A percentile compares a stretch with the other conserved stretches of the same genome.
phyloP scores from a whole-genome alignment of 257 asterid species.

The Plantago major region DNA sequence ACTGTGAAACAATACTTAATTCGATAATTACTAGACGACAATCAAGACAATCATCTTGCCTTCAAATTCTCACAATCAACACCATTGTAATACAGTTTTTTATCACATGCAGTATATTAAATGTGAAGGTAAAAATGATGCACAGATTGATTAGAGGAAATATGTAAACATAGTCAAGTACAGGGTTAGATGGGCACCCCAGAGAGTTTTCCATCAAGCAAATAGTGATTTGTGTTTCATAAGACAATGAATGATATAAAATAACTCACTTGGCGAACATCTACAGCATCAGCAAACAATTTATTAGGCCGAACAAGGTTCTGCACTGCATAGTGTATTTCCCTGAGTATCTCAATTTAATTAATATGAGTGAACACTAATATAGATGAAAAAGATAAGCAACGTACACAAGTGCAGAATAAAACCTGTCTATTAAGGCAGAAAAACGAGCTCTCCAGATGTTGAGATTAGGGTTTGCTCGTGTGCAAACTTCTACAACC shows the following conservation, averaged over 20 bases:
- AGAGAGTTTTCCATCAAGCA: neutral
- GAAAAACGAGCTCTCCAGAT: conserved; percentile 97
- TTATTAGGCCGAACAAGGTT: conserved; percentile 77
- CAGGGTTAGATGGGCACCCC: conserved; percentile 11
- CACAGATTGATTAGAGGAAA: conserved; percentile 5
- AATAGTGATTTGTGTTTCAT: neutral
- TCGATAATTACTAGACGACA: neutral
- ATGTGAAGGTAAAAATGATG: neutral
- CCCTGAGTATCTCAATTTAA: conserved; percentile 51
- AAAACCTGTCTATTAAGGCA: conserved; percentile 78
- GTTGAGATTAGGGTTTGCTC: conserved; percentile 72
- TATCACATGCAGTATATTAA: conserved; percentile 1
- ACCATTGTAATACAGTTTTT: conserved; percentile 1
- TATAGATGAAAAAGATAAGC: conserved; percentile 15
- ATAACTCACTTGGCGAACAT: conserved; percentile 85
- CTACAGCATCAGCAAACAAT: conserved; percentile 88
- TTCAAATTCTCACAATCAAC: conserved; percentile 15
- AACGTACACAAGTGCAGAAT: conserved; percentile 20
- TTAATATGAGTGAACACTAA: conserved; percentile 16
- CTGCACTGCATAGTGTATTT: conserved; percentile 66
- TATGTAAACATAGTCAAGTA: conserved; percentile 12
- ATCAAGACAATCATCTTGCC: conserved; percentile 12
- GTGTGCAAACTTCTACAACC: conserved; percentile 77
- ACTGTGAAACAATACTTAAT: conserved; percentile 15
- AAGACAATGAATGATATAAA: conserved; percentile 4